These are phyloP conservation scores for Phlebopus sp. DNA, from an alignment of 1,284 basidiomycete species.

Conservation along the genomic window DNA sequence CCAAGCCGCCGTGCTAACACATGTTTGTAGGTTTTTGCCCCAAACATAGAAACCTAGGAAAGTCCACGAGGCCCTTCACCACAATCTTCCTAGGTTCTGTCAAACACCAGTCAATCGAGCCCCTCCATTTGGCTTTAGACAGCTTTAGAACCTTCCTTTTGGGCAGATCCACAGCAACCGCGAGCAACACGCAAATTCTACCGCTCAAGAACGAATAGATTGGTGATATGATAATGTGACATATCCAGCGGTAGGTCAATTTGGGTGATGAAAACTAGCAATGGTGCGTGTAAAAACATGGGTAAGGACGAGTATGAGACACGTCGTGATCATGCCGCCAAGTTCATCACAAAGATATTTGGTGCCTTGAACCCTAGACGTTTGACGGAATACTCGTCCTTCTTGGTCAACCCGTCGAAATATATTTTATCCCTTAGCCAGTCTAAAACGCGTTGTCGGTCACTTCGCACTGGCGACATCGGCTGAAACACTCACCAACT, in stretches of 20 bases:
- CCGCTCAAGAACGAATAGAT: neutral
- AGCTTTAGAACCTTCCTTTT: too few relatives aligned
- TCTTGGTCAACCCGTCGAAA: constrained; percentile 62
- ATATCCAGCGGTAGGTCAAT: neutral
- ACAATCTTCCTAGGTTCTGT: too few relatives aligned
- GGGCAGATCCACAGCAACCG: too few relatives aligned
- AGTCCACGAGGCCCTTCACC: neutral
- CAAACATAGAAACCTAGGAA: neutral
- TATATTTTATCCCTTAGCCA: constrained; percentile 71
- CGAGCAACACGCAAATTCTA: too few relatives aligned
- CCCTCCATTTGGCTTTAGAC: too few relatives aligned
- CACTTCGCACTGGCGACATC: neutral
- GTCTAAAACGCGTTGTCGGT: constrained; percentile 40
- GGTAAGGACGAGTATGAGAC: constrained; percentile 3
- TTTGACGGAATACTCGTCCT: constrained; percentile 54
- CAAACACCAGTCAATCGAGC: too few relatives aligned
- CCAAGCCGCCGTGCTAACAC: neutral
- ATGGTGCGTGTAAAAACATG: constrained; percentile 10
- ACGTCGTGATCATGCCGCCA: constrained; percentile 25
- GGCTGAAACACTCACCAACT: constrained; percentile 47
- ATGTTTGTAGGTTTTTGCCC: neutral
- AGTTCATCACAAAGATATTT: constrained; percentile 68
- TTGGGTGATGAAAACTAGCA: neutral
- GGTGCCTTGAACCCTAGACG: constrained; percentile 73
- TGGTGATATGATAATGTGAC: neutral